Conservation (phyloP, 768 basidiomycete genomes). For the Boletus rufocinnamomeus region DNA sequence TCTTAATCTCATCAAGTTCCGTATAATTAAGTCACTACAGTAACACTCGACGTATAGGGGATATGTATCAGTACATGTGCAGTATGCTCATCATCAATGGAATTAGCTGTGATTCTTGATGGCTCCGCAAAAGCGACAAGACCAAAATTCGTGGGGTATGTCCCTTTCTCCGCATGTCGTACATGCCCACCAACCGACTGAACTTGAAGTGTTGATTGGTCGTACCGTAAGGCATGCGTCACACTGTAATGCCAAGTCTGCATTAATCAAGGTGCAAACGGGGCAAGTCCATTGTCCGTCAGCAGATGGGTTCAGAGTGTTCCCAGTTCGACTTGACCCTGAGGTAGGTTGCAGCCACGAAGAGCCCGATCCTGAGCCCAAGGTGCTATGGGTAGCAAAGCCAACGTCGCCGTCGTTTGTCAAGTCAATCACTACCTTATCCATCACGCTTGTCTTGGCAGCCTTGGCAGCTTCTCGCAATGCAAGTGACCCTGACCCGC, state of each 20-base stretch:
- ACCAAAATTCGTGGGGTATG: slow-evolving; percentile 70
- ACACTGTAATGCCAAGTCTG: slow-evolving; percentile 50
- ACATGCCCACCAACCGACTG: slow-evolving; percentile 66
- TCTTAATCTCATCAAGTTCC: slow-evolving; percentile 46
- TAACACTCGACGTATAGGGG: not conserved
- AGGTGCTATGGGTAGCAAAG: slow-evolving; percentile 11
- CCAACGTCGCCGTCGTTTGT: slow-evolving; percentile 38
- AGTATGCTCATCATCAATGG: not conserved
- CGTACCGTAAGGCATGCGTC: slow-evolving; percentile 53
- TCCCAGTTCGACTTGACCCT: not conserved
- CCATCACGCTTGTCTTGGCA: slow-evolving; percentile 61
- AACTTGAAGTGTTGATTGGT: slow-evolving; percentile 35
- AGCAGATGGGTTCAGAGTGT: not conserved
- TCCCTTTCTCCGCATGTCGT: slow-evolving; percentile 60
- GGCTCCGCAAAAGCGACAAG: slow-evolving; percentile 70
- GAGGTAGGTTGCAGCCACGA: slow-evolving; percentile 2
- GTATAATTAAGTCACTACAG: not conserved
- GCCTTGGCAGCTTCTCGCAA: slow-evolving; percentile 69
- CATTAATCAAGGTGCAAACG: slow-evolving; percentile 70
- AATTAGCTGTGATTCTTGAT: slow-evolving; percentile 49
- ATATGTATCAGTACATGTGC: not conserved
- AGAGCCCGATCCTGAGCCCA: slow-evolving; percentile 35
- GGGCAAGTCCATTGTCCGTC: slow-evolving; percentile 51
- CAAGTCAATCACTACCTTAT: slow-evolving; percentile 57
- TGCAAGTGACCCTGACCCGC: slow-evolving; percentile 61